Evolutionary conservation across 441 rosid genomes (phyloP).

Genomic region (Aleurites moluccanus): DNA sequence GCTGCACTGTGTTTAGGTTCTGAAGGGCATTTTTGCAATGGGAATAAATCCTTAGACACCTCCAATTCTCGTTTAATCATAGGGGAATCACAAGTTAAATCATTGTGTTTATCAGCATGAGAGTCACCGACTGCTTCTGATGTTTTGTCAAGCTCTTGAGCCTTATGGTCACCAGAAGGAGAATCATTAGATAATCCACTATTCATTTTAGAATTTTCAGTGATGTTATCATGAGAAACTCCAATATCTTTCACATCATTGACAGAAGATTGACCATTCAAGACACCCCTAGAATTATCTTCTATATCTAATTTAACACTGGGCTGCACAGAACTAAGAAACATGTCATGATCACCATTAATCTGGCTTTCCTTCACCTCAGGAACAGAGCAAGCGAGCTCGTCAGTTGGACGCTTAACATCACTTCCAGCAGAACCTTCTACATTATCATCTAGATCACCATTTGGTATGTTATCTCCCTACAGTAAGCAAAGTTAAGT

Average conservation of each 20-base stretch:
- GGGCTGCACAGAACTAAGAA: constrained; percentile 30
- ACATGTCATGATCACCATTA: constrained; percentile 28
- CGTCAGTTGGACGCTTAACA: constrained; percentile 32
- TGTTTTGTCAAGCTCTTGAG: constrained; percentile 35
- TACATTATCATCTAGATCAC: constrained; percentile 28
- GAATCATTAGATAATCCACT: constrained; percentile 34
- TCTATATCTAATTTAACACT: constrained; percentile 35
- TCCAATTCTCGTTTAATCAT: constrained; percentile 37
- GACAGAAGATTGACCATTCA: constrained; percentile 33
- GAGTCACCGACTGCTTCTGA: constrained; percentile 41
- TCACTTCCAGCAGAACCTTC: constrained; percentile 35
- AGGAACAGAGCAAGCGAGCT: constrained; percentile 20
- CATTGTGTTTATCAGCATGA: constrained; percentile 35
- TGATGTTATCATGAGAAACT: constrained; percentile 28
- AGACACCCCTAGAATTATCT: constrained; percentile 29
- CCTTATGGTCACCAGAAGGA: constrained; percentile 35
- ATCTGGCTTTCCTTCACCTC: constrained; percentile 37
- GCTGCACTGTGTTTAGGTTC: constrained; percentile 42
- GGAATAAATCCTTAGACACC: constrained; percentile 31
- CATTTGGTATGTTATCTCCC: constrained; percentile 40
- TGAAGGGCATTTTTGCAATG: constrained; percentile 34
- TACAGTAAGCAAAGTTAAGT: constrained; percentile 30
- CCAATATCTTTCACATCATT: constrained; percentile 38
- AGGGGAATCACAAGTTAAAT: constrained; percentile 26
- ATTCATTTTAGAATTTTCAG: constrained; percentile 35